These are phyloP conservation scores for Claviceps monticola DNA, from an alignment of 2,329 filamentous ascomycete genomes.

Conservation along the genomic window DNA sequence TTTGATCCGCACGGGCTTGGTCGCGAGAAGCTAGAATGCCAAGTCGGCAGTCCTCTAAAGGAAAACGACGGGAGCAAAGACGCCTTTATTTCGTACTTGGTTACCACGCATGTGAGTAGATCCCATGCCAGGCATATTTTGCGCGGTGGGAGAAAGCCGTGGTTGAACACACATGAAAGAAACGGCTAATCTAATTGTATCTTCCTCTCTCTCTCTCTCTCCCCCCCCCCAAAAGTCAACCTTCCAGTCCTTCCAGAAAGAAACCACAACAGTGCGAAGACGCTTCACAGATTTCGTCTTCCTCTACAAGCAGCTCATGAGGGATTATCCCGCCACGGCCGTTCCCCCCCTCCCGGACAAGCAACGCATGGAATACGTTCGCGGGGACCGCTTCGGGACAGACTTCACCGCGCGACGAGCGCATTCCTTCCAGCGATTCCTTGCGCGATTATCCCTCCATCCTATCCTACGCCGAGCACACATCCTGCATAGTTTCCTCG, in stretches of 20 bases:
- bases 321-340: constrained; percentile 81
- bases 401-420: constrained; percentile 86
- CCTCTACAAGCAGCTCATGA: constrained; percentile 76
- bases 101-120: constrained; percentile 64
- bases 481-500: constrained; percentile 79
- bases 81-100: constrained; percentile 88
- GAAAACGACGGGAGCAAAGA: constrained; percentile 96
- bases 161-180: no score
- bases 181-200: background rate
- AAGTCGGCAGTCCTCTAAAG: constrained; percentile 72
- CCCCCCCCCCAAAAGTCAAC: constrained; percentile 51
- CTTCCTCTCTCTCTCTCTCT: background rate
- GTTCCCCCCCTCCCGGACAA: constrained; percentile 94
- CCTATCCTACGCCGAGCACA: constrained; percentile 73
- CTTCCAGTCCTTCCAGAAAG: constrained; percentile 81
- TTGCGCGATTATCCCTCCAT: constrained; percentile 74
- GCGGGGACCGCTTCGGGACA: constrained; percentile 83
- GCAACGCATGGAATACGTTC: constrained; percentile 98
- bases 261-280: constrained; percentile 65
- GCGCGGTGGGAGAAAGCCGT: no score
- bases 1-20: constrained; percentile 48
- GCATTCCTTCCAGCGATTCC: constrained; percentile 81
- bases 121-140: background rate
- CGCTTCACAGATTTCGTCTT: constrained; percentile 98
- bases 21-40: constrained; percentile 68